Evolutionary conservation across 2,329 filamentous ascomycete genomes (phyloP).

Genomic region (Neonectria magnoliae): DNA sequence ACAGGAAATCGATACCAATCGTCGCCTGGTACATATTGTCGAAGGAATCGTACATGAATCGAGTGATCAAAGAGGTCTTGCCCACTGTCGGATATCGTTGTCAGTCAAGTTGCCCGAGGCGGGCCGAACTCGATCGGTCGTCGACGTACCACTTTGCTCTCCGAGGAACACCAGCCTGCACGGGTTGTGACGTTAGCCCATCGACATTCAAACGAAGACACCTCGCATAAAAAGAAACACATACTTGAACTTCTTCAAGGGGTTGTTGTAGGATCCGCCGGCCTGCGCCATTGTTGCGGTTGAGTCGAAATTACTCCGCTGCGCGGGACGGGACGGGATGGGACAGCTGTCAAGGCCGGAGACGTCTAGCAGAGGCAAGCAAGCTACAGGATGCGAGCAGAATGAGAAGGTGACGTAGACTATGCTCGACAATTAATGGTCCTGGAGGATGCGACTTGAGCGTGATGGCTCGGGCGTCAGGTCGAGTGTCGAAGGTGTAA

Average conservation of each 20-base stretch:
- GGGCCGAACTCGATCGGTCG: constrained; percentile 32
- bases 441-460: constrained; percentile 25
- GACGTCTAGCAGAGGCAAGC: constrained; percentile 17
- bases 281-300: constrained; percentile 77
- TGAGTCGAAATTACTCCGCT: constrained; percentile 30
- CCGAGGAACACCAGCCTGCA: constrained; percentile 92
- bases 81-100: constrained; percentile 71
- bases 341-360: constrained; percentile 40
- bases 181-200: constrained; percentile 36
- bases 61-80: constrained; percentile 97
- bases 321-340: constrained; percentile 27
- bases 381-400: constrained; percentile 15
- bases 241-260: constrained; percentile 99
- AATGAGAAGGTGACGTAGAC: constrained; percentile 12
- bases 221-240: constrained; percentile 23
- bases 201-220: not conserved
- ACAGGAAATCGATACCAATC: constrained; percentile 98
- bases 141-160: constrained; percentile 90
- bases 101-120: constrained; percentile 39
- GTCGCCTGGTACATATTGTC: constrained; percentile 99
- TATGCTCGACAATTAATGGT: constrained; percentile 6
- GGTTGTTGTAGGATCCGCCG: constrained; percentile 94
- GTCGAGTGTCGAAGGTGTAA: constrained; percentile 19
- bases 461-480: constrained; percentile 34
- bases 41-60: constrained; percentile 99